Percentiles rank a stretch among this genome's conserved stretches.
These are phyloP conservation scores for Aspergillus sp. DNA, from an alignment of 2,329 filamentous ascomycete species.

Conservation along the genomic window DNA sequence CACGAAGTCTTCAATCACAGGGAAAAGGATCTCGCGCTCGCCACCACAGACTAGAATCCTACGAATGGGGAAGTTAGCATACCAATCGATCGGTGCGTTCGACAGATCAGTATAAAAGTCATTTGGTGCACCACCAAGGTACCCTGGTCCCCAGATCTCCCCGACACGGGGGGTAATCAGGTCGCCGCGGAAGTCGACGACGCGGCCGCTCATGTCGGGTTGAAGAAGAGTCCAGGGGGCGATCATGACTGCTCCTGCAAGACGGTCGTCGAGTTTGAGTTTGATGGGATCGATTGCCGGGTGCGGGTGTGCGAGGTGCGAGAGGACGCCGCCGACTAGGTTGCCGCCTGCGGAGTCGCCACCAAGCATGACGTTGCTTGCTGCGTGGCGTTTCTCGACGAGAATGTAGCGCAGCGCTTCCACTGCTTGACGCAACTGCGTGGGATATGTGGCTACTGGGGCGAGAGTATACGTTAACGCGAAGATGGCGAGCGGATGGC, in stretches of 20 bases:
- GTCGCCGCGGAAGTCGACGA: conserved; percentile 56
- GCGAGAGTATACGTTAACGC: conserved; percentile 65
- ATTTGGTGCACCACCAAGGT: conserved; percentile 45
- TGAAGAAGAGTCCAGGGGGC: conserved; percentile 63
- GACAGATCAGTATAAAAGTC: conserved; percentile 61
- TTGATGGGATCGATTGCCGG: conserved; percentile 52
- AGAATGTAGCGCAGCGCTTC: conserved; percentile 47
- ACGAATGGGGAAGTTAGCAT: conserved; percentile 52
- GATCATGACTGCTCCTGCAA: conserved; percentile 59
- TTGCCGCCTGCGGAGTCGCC: conserved; percentile 53
- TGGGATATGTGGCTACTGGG: conserved; percentile 49
- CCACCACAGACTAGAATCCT: conserved; percentile 60
- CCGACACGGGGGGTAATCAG: conserved; percentile 50
- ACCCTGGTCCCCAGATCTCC: conserved; percentile 53
- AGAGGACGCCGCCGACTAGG: conserved; percentile 44
- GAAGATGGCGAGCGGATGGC: conserved; percentile 55
- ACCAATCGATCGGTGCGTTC: conserved; percentile 58
- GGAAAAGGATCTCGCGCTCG: conserved; percentile 60
- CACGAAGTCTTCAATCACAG: conserved; percentile 58
- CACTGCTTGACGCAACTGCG: conserved; percentile 48
- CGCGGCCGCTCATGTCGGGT: conserved; percentile 48
- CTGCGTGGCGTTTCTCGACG: conserved; percentile 35
- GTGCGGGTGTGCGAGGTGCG: conserved; percentile 59
- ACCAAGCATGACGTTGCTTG: conserved; percentile 44
- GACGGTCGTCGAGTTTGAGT: conserved; percentile 40